Conservation (phyloP, 2,329 filamentous ascomycete species). For the Alternaria atra region DNA sequence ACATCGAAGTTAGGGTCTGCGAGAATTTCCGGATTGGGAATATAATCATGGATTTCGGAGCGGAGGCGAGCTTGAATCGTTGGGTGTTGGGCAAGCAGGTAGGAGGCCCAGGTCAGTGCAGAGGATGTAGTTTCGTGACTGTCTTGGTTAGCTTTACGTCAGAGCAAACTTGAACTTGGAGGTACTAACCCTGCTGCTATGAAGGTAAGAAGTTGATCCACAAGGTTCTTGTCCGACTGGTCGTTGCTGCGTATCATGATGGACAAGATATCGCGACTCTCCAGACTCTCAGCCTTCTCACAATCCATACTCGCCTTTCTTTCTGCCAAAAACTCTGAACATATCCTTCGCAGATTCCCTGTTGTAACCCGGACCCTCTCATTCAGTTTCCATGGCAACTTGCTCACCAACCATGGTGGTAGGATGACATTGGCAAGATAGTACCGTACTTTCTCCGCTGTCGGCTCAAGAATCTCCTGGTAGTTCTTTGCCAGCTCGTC, state of each 20-base stretch:
- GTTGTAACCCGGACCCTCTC: slow-evolving; percentile 51
- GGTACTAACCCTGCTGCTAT: slow-evolving; percentile 61
- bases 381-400: slow-evolving; percentile 60
- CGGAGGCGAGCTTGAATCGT: slow-evolving; percentile 73
- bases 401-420: slow-evolving; percentile 49
- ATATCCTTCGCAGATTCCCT: slow-evolving; percentile 52
- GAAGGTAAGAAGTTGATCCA: slow-evolving; percentile 66
- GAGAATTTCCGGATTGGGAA: slow-evolving; percentile 58
- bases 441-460: slow-evolving; percentile 58
- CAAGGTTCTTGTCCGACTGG: slow-evolving; percentile 62
- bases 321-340: slow-evolving; percentile 58
- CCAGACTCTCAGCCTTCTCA: slow-evolving; percentile 39
- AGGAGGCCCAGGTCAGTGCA: slow-evolving; percentile 78
- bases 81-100: slow-evolving; percentile 72
- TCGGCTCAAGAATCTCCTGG: slow-evolving; percentile 57
- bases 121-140: slow-evolving; percentile 80
- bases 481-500: slow-evolving; percentile 55
- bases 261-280: slow-evolving; percentile 55
- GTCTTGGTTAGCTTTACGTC: background rate
- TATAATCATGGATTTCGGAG: slow-evolving; percentile 68
- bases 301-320: slow-evolving; percentile 54
- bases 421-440: slow-evolving; percentile 53
- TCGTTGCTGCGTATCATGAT: slow-evolving; percentile 62
- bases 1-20: slow-evolving; percentile 34
- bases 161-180: background rate